These are phyloP conservation scores for Metschnikowia drakensbergensis DNA, from an alignment of 805 yeast species.

Conservation along the genomic window DNA sequence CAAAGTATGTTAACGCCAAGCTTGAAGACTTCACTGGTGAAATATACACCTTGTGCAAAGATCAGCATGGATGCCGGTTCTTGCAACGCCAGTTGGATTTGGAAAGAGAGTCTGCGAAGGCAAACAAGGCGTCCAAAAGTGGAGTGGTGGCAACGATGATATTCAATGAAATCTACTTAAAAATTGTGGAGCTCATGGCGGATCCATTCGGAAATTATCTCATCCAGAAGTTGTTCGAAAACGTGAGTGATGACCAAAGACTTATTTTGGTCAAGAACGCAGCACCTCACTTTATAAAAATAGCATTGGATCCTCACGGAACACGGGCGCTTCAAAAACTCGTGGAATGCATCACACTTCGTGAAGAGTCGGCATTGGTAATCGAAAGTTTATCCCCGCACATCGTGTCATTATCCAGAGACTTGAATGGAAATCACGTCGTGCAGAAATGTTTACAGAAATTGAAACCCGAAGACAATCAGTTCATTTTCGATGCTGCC, in stretches of 20 bases:
- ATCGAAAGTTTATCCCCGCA: conserved; percentile 60
- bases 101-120: conserved; percentile 33
- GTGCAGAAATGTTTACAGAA: conserved; percentile 86
- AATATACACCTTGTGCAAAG: conserved; percentile 80
- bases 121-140: conserved; percentile 15
- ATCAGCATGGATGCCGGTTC: conserved; percentile 95
- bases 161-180: conserved; percentile 72
- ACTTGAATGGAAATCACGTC: conserved; percentile 94
- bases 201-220: conserved; percentile 98
- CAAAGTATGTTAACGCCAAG: conserved; percentile 63
- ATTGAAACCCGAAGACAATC: conserved; percentile 62
- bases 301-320: conserved; percentile 93
- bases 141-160: conserved; percentile 67
- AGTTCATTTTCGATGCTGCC: conserved; percentile 88
- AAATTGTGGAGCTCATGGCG: conserved; percentile 83
- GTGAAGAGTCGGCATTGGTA: conserved; percentile 66
- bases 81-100: conserved; percentile 81
- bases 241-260: conserved; percentile 66
- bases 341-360: conserved; percentile 73
- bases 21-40: conserved; percentile 67
- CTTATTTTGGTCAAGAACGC: conserved; percentile 66
- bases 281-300: conserved; percentile 65
- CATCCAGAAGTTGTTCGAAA: conserved; percentile 84
- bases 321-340: conserved; percentile 92
- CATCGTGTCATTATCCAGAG: conserved; percentile 77